Conservation (phyloP, 768 basidiomycete genomes). For the Mycena galopus region DNA sequence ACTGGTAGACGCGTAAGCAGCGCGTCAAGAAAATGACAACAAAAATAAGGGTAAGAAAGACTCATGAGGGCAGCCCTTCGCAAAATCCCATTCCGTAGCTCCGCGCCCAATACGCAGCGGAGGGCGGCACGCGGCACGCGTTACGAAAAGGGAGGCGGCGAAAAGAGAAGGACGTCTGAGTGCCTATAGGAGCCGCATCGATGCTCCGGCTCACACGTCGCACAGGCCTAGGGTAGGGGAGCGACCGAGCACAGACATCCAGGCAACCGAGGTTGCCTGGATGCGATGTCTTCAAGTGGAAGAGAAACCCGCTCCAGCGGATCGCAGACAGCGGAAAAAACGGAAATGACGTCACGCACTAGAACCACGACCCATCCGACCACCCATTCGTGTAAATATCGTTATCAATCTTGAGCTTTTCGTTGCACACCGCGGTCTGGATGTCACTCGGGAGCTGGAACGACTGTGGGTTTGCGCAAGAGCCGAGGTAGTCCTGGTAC, state of each 20-base stretch:
- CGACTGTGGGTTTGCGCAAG: constrained; percentile 6
- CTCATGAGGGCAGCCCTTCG: neutral
- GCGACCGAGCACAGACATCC: no score
- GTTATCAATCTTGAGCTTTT: constrained; percentile 37
- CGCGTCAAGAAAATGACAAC: neutral
- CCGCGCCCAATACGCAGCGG: no score
- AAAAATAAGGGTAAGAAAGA: neutral
- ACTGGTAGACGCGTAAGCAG: neutral
- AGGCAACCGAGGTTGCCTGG: no score
- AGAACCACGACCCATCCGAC: constrained; percentile 34
- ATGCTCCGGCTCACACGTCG: no score
- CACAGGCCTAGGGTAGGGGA: no score
- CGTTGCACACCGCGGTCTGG: constrained; percentile 40
- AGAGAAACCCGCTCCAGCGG: no score
- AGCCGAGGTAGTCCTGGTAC: constrained; percentile 34
- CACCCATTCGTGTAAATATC: constrained; percentile 34
- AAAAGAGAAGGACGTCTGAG: no score
- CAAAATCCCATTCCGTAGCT: no score
- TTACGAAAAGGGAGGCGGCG: no score
- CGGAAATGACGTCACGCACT: constrained; percentile 20
- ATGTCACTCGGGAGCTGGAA: constrained; percentile 32
- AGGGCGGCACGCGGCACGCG: no score
- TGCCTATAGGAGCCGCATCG: no score
- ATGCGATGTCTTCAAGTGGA: no score
- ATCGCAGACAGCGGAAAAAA: neutral